Base-by-base conservation (phyloP, 805 yeast species). In the Metschnikowia santaceciliae region DNA sequence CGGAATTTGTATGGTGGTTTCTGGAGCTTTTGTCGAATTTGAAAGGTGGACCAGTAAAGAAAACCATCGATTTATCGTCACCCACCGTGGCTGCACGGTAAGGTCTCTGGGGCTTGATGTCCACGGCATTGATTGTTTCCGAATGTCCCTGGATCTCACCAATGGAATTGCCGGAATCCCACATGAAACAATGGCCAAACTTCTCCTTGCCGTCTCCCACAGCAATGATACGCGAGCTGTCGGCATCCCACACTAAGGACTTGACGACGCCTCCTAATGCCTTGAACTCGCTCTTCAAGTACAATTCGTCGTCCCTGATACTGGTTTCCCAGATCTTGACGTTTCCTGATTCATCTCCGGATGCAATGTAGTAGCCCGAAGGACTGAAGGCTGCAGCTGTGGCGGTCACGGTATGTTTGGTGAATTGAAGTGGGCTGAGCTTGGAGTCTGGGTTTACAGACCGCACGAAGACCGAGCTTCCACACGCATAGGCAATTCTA, bases 71-170 rank as follows among this genome's bases (percentile, higher is more conserved):
- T 48, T 84, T 82, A 65, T 94, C 98, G 63, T 91, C 97, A 37
- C 95, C 81, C 7, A 86, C 97, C 2, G 98, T 90, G 5, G 87
- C 96, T 0, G 96, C 96, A 51, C 96, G 76, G 72, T 87, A 89
- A 8, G 99, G 99, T 68, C 99, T 81, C 55, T 79, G 81, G 19
- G 91, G 90, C 62, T 86, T 85, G 57, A 92, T 85, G 51, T 86
- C 82, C 19, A 90, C 96, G 0, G 94, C 89, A 62, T 88, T 90
- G 63, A 92, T 82, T 43, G 80, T 81, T 23, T 89, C 84, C 15
- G 92, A 79, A 65, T 94, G 99, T 22, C 99, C 99, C 45, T 90
- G 83, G 60, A 92, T 85, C 64, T 94, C 98, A 49, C 99, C 99
- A 41, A 94, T 83, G n/a, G 97, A 82, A 69, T 94, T 94, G 54